Conservation (phyloP, 139 green algal genomes). For the Chlorella sp. region DNA sequence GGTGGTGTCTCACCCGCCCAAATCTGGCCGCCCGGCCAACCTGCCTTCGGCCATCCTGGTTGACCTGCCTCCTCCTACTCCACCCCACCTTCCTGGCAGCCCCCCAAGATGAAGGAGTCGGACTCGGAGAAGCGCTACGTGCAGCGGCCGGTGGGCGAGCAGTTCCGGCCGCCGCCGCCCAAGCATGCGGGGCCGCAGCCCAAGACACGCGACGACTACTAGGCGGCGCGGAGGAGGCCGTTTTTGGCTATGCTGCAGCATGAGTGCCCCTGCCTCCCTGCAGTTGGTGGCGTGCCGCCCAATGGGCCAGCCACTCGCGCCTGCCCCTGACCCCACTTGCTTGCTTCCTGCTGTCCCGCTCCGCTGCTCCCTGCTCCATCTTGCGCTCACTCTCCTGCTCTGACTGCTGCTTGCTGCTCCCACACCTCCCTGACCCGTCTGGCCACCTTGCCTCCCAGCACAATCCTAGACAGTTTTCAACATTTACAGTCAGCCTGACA, state of each 20-base stretch:
- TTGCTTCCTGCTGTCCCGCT: too few relatives aligned
- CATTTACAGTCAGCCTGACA: too few relatives aligned
- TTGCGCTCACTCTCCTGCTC: not conserved
- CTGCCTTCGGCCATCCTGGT: too few relatives aligned
- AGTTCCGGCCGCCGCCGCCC: conserved; percentile 61
- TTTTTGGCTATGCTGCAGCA: not conserved
- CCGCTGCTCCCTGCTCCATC: not conserved
- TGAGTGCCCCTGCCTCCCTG: too few relatives aligned
- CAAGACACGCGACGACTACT: conserved; percentile 5
- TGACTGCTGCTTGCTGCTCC: not conserved
- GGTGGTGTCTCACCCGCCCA: too few relatives aligned
- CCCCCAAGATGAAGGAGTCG: conserved; percentile 44
- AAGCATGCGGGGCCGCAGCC: conserved; percentile 25
- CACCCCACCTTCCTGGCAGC: conserved; percentile 1
- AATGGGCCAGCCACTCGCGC: not conserved
- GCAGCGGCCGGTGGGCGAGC: conserved; percentile 73
- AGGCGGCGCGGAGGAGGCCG: not conserved
- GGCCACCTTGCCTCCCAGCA: not conserved
- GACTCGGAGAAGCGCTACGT: conserved; percentile 88
- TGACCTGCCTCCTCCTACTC: too few relatives aligned
- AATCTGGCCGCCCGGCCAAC: too few relatives aligned
- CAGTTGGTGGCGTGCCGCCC: too few relatives aligned
- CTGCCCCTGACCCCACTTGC: not conserved
- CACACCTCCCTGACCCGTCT: not conserved
- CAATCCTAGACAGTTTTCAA: not conserved